A percentile compares a stretch with the other conserved stretches of the same genome.
Evolutionary conservation across 129 eudicot species (phyloP).

Genomic region (Saussurea involucrata): DNA sequence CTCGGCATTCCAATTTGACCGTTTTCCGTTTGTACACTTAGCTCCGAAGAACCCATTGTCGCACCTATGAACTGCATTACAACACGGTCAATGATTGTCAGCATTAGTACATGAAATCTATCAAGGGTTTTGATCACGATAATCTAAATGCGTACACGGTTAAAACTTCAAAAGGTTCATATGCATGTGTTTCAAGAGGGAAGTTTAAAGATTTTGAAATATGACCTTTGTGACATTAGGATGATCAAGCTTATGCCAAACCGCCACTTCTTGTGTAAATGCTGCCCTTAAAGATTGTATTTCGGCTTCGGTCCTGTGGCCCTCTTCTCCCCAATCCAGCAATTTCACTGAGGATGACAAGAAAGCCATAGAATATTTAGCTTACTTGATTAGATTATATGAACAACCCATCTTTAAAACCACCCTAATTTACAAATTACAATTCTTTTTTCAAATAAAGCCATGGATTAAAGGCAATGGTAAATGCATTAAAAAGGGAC

Average conservation of each 20-base stretch:
- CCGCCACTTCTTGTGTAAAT: conserved; percentile 90
- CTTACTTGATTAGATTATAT: not conserved
- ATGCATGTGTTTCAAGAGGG: not conserved
- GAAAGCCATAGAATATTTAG: not conserved
- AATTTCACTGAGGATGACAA: conserved; percentile 54
- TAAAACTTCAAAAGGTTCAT: not conserved
- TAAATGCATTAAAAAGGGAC: no score
- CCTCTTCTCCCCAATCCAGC: conserved; percentile 96
- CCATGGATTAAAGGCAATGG: not conserved
- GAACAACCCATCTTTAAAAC: conserved; percentile 2
- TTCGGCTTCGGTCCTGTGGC: conserved; percentile 84
- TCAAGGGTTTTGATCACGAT: not conserved
- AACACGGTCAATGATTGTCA: not conserved
- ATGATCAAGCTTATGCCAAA: conserved; percentile 92
- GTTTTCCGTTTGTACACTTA: conserved; percentile 69
- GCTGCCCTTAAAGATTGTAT: conserved; percentile 75
- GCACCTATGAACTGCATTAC: conserved; percentile 81
- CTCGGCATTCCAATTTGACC: conserved; percentile 86
- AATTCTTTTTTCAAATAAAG: conserved; percentile 3
- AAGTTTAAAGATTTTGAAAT: not conserved
- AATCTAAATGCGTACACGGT: not conserved
- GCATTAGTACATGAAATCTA: not conserved
- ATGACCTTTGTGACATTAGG: conserved; percentile 89
- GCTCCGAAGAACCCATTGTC: conserved; percentile 83
- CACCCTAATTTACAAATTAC: not conserved